Evolutionary conservation across 2,329 filamentous ascomycete species (phyloP), one percentile per base, ranked within the genome.

Genomic region (Alternaria sp.): DNA sequence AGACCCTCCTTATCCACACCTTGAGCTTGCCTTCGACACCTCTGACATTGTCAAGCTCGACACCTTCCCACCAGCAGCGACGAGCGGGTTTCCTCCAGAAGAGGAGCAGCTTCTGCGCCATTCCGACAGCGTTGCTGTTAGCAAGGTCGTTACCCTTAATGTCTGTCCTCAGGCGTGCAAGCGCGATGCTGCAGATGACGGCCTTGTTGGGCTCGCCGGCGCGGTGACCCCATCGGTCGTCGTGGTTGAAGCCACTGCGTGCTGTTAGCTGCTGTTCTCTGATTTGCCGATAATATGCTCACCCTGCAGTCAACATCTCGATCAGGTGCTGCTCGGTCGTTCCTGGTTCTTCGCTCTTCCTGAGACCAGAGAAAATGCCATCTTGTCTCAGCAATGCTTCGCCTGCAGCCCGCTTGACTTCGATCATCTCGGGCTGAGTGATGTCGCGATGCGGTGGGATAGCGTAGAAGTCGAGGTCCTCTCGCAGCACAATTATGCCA

Each of bases 251-350:
- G 40, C 96, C 96, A 71, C 96, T 98, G 71, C 26, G 9, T 44
- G 60, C 21, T 69, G 65, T 71, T 63, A 60, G 59, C 25, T 54
- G 15, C 11, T 26, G 17, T 17, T 11, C 13, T 17, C 11, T 8
- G 9, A 17, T 12, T 43, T 9, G 17, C 23, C 12, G 15, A 43
- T 26, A 40, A 13, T 3, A 7, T 26, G 23, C 91, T 82, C 85
- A 98, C 95, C 95, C 96, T 77, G 96, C 96, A 58, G 96, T 99
- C 81, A 99, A 83, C 96, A 99, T 99, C 84, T 99, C 96, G 75
- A 99, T 99, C 43, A 99, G 85, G 84, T 99, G 96, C 71, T 97
- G 96, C 81, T 99, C 96, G 0, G 96, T 99, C 17, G 95, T 97
- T 19, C 96, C 96, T 17, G 92, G 90, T 81, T 99, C 96, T 72